Conservation (phyloP, 2,329 filamentous ascomycete species). For the Septoria petroselini region DNA sequence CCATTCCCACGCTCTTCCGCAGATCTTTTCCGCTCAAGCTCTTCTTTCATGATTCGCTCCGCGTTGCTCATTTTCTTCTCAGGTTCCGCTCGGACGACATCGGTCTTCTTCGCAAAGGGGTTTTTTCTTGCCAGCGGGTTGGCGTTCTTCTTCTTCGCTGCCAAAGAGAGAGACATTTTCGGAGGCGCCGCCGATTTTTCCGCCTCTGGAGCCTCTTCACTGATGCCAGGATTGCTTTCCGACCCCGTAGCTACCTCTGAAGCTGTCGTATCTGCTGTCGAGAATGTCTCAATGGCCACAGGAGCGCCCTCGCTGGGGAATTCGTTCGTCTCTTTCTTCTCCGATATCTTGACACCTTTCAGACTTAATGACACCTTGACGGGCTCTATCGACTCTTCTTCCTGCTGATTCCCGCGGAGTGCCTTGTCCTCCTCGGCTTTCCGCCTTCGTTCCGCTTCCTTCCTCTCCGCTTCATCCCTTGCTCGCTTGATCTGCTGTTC, state of each 20-base stretch:
- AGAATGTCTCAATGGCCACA: constrained; percentile 34
- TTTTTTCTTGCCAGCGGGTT: constrained; percentile 80
- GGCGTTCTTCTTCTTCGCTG: constrained; percentile 58
- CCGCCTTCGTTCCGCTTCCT: constrained; percentile 48
- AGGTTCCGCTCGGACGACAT: constrained; percentile 52
- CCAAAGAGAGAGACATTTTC: constrained; percentile 64
- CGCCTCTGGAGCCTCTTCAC: constrained; percentile 13
- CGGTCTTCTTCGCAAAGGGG: constrained; percentile 64
- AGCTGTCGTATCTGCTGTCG: constrained; percentile 24
- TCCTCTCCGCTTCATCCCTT: constrained; percentile 60
- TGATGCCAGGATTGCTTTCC: constrained; percentile 9
- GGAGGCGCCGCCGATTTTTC: constrained; percentile 33
- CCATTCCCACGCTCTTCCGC: constrained; percentile 32
- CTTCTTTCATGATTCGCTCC: constrained; percentile 79
- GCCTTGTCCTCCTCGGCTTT: constrained; percentile 39
- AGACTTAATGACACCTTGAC: constrained; percentile 40
- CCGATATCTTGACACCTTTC: constrained; percentile 29
- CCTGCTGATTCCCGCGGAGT: constrained; percentile 37
- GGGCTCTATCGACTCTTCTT: constrained; percentile 38
- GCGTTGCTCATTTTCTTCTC: constrained; percentile 85
- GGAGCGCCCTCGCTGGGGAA: constrained; percentile 25
- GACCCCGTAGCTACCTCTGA: constrained; percentile 7
- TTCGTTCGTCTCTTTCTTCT: constrained; percentile 21
- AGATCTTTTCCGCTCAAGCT: constrained; percentile 42
- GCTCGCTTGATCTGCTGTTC: constrained; percentile 79